Conservation (phyloP, 495 filamentous ascomycete species). For the Durotheca rogersii region DNA sequence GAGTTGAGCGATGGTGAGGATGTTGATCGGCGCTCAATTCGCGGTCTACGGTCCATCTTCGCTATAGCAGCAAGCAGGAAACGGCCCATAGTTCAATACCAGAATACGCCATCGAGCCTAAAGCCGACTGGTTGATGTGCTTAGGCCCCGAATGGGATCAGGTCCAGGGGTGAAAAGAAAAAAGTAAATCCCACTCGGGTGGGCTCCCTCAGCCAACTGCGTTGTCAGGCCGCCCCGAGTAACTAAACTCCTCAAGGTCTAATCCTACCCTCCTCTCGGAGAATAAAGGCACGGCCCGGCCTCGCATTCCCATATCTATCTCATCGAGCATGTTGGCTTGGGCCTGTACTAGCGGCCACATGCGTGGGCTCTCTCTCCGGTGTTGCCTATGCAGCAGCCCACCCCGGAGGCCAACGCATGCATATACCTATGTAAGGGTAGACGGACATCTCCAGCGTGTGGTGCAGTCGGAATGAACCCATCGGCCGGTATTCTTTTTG, state of each 20-base stretch:
- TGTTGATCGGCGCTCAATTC: conserved; percentile 5
- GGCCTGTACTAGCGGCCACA: conserved; percentile 4
- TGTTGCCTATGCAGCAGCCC: not conserved
- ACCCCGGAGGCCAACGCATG: conserved; percentile 1
- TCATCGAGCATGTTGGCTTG: not conserved
- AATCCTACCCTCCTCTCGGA: not conserved
- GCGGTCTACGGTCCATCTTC: not conserved
- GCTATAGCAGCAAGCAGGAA: not conserved
- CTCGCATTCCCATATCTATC: conserved; percentile 3
- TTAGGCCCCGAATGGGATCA: not conserved
- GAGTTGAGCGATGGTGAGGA: not conserved
- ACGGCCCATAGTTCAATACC: not conserved
- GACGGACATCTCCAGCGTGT: not conserved
- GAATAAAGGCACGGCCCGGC: conserved; percentile 1
- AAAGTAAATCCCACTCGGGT: no score
- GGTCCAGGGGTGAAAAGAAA: not conserved
- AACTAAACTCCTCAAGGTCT: not conserved
- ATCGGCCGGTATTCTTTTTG: not conserved
- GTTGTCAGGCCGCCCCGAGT: no score
- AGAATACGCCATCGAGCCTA: not conserved
- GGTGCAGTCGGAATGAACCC: not conserved
- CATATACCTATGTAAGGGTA: not conserved
- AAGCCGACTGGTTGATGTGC: not conserved
- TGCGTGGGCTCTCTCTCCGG: not conserved
- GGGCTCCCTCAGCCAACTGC: no score